phyloP scores from a whole-genome alignment of 2,329 filamentous ascomycete species.

The Mycosphaerelloides madeirae region DNA sequence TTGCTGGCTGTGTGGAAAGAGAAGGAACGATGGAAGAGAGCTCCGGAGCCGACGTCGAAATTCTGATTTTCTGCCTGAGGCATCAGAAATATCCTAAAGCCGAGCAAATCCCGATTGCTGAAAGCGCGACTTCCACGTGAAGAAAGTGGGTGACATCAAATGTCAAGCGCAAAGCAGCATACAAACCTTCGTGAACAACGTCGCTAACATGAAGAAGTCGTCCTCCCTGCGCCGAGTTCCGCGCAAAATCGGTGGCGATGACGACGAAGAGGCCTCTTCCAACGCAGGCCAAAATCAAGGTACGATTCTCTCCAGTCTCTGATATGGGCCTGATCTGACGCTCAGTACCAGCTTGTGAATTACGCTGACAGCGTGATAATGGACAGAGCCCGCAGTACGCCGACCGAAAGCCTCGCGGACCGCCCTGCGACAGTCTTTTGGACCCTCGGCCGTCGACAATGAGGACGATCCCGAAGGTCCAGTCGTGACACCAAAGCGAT shows the following conservation, averaged over 20 bases:
- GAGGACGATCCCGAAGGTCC: constrained; percentile 49
- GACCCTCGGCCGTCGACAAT: constrained; percentile 52
- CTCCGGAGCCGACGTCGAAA: no score
- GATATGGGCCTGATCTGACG: constrained; percentile 18
- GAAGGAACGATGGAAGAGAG: no score
- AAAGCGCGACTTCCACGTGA: no score
- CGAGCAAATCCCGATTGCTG: no score
- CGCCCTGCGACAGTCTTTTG: constrained; percentile 72
- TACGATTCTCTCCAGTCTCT: constrained; percentile 9
- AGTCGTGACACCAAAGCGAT: constrained; percentile 59
- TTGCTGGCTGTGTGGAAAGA: no score
- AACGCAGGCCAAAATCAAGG: constrained; percentile 20
- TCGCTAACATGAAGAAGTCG: constrained; percentile 52
- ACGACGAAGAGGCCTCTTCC: constrained; percentile 49
- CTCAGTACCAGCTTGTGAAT: constrained; percentile 12
- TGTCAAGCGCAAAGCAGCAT: background rate
- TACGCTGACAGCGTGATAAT: constrained; percentile 38
- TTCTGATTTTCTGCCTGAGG: no score
- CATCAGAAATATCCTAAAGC: no score
- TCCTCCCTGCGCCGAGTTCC: constrained; percentile 61
- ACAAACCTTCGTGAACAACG: background rate
- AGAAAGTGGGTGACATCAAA: no score
- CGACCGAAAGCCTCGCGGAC: constrained; percentile 54
- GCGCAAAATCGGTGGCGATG: constrained; percentile 70
- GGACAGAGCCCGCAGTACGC: constrained; percentile 48